Conservation (phyloP, 345 rosid species). For the Lumnitzera littorea region DNA sequence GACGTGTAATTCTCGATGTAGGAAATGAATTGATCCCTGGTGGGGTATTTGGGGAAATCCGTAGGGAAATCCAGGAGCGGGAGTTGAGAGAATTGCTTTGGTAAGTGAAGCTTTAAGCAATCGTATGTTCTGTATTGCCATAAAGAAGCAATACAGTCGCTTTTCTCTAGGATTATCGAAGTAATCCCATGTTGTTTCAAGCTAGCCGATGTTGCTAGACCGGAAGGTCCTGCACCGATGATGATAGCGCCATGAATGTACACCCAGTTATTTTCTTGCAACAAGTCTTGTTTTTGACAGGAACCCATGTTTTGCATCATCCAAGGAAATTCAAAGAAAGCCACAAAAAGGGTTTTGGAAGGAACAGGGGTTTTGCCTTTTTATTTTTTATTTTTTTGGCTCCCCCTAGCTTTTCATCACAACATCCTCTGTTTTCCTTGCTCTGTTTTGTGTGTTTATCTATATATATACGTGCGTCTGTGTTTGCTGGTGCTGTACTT, state of each 20-base stretch:
- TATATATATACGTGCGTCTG: no score
- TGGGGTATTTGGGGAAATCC: constrained; percentile 71
- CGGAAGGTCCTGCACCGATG: constrained; percentile 97
- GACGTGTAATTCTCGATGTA: constrained; percentile 68
- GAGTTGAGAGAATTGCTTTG: constrained; percentile 74
- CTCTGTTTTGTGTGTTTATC: no score
- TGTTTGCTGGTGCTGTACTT: no score
- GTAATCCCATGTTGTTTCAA: constrained; percentile 52
- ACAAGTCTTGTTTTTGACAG: constrained; percentile 17
- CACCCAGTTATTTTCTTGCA: neutral
- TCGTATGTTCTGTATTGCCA: constrained; percentile 79
- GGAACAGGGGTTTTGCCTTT: no score
- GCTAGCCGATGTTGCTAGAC: constrained; percentile 78
- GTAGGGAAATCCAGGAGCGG: constrained; percentile 64
- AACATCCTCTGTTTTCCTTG: no score
- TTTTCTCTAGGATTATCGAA: constrained; percentile 65
- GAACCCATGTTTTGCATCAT: constrained; percentile 29
- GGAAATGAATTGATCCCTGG: constrained; percentile 57
- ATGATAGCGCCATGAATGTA: constrained; percentile 55
- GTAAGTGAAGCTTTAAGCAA: constrained; percentile 88
- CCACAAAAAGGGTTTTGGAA: no score
- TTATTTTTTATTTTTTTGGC: no score
- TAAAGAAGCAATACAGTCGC: constrained; percentile 70
- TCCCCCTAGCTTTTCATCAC: no score
- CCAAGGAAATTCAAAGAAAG: no score